Conservation (phyloP, 2,329 filamentous ascomycete species). For the Moelleriella libera region DNA sequence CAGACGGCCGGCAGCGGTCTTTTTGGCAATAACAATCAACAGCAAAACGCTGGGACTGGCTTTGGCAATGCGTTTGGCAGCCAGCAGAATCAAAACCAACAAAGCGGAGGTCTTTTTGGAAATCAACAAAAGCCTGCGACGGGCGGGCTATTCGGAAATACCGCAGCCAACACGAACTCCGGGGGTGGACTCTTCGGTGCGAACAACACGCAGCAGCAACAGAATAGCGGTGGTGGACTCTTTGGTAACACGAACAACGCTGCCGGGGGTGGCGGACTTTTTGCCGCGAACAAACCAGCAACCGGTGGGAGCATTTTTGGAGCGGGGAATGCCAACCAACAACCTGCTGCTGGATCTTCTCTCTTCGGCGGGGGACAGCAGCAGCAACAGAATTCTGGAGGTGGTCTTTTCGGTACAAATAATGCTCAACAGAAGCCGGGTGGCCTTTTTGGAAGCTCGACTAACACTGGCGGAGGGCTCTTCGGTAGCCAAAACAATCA, state of each 20-base stretch:
- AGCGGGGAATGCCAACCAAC: slow-evolving; percentile 16
- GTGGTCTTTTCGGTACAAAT: slow-evolving; percentile 34
- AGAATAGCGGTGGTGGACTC: slow-evolving; percentile 16
- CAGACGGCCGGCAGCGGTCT: slow-evolving; percentile 25
- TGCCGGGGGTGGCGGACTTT: slow-evolving; percentile 20
- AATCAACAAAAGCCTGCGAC: slow-evolving; percentile 23
- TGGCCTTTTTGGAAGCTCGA: slow-evolving; percentile 37
- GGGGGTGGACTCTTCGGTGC: slow-evolving; percentile 29
- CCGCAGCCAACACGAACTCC: slow-evolving; percentile 14
- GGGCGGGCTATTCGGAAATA: slow-evolving; percentile 21
- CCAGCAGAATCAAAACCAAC: slow-evolving; percentile 15
- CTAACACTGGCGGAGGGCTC: slow-evolving; percentile 31
- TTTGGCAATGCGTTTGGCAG: slow-evolving; percentile 22
- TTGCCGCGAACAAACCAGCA: slow-evolving; percentile 21
- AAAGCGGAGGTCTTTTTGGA: slow-evolving; percentile 29
- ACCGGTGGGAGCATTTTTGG: slow-evolving; percentile 26
- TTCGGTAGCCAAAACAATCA: slow-evolving; percentile 38
- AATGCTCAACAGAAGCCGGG: slow-evolving; percentile 25
- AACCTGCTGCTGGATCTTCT: slow-evolving; percentile 21
- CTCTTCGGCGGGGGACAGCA: slow-evolving; percentile 30
- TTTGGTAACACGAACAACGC: slow-evolving; percentile 16
- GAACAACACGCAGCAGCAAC: slow-evolving; percentile 27
- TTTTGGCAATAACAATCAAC: slow-evolving; percentile 26
- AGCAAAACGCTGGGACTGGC: slow-evolving; percentile 11
- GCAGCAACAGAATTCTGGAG: slow-evolving; percentile 20